Conservation (phyloP, 352 stramenopile species). For the Phytophthora quininea region DNA sequence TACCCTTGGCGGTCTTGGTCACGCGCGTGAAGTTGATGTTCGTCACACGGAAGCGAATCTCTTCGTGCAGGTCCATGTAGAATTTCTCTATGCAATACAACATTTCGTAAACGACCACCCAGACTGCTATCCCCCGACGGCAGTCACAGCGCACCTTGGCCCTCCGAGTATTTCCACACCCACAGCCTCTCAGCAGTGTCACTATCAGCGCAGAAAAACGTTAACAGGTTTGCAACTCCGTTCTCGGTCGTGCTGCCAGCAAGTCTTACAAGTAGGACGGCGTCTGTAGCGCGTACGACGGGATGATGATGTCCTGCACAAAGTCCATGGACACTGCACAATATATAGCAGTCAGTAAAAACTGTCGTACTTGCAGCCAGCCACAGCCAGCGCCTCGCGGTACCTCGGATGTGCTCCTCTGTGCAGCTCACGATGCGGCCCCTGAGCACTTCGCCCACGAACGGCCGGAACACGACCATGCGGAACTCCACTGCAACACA, state of each 20-base stretch:
- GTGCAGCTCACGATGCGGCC: constrained; percentile 90
- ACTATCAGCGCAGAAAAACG: constrained; percentile 23
- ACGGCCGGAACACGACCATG: constrained; percentile 89
- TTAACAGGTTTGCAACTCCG: background rate
- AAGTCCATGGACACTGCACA: constrained; percentile 87
- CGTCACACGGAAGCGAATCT: constrained; percentile 87
- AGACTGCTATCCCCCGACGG: background rate
- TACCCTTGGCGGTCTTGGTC: constrained; percentile 86
- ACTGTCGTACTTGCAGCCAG: background rate
- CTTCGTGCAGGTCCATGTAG: constrained; percentile 89
- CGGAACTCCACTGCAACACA: constrained; percentile 78
- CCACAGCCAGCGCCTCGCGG: background rate
- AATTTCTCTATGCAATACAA: constrained; percentile 60
- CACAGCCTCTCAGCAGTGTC: constrained; percentile 80
- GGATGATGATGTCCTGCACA: constrained; percentile 91
- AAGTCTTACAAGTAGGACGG: constrained; percentile 82
- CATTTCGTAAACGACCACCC: background rate
- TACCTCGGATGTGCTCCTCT: constrained; percentile 85
- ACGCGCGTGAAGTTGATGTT: constrained; percentile 91
- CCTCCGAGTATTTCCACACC: constrained; percentile 89
- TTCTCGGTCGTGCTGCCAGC: background rate
- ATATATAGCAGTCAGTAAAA: background rate
- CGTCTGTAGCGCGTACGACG: constrained; percentile 87
- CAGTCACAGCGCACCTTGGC: constrained; percentile 46
- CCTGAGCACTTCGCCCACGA: constrained; percentile 89